These are phyloP conservation scores for Alternaria metachromatica DNA, from an alignment of 2,329 filamentous ascomycete genomes.

Conservation along the genomic window DNA sequence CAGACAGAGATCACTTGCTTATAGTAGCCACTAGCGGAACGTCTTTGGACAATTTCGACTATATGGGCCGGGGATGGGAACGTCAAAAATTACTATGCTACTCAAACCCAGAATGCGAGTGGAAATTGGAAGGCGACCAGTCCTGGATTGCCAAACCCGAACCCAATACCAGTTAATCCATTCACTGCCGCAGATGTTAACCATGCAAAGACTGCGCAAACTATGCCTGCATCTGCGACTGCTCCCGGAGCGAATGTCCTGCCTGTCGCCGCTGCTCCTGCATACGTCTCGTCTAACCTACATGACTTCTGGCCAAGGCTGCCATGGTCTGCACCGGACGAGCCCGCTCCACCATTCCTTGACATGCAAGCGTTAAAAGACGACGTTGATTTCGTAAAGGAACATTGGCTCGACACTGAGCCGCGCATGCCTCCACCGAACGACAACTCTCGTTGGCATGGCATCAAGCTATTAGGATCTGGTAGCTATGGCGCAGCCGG, in stretches of 20 bases:
- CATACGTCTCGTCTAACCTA: neutral
- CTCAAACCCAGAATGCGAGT: neutral
- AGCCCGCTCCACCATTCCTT: neutral
- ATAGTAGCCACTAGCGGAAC: neutral
- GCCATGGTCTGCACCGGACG: neutral
- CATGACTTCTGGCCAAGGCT: constrained; percentile 1
- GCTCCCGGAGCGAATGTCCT: neutral
- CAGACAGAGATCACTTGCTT: neutral
- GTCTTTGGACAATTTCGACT: neutral
- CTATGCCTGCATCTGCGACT: neutral
- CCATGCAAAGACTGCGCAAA: neutral
- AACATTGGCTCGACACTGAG: neutral
- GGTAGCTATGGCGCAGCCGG: neutral
- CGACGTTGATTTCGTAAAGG: neutral
- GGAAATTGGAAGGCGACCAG: neutral
- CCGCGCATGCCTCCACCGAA: neutral
- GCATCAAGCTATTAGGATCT: neutral
- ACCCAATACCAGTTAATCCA: neutral
- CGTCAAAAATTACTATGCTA: neutral
- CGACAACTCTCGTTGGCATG: neutral
- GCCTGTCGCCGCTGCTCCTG: neutral
- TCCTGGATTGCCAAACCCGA: neutral
- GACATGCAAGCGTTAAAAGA: neutral
- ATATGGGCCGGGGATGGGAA: neutral
- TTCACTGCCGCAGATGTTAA: neutral